Evolutionary conservation across 2,329 filamentous ascomycete species (phyloP), one percentile per base, ranked within the genome.

Genomic region (Tolypocladium cylindrosporum): DNA sequence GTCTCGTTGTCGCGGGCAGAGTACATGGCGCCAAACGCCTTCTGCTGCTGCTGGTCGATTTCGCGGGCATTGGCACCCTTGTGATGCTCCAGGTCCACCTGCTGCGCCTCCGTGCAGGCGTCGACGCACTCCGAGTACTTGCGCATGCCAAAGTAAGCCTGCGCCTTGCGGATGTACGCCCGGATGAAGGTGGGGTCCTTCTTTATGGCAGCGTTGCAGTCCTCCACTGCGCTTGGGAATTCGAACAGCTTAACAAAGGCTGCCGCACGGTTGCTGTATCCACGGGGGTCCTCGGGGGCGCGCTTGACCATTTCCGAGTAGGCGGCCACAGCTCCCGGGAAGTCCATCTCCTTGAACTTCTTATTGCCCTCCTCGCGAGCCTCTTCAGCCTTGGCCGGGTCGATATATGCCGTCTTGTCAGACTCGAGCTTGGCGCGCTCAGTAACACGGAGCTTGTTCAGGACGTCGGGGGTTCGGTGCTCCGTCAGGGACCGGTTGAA

Each of bases 221-320:
- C 95, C 54, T 91, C 85, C 43, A 99, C 86, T 1, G 94, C 95
- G 64, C 88, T 90, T 8, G 94, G 94, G 80, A 99, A 96, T 65
- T 92, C 90, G 68, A 99, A 89, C 50, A 99, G 83, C 80, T 99
- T 99, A 76, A 97, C 89, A 69, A 97, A 91, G 52, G 94, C 95
- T 5, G 94, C 94, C 8, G 94, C 94, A 66, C 94, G 91, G 82
- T 99, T 99, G 72, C 90, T 95, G 82, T 94, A 99, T 50, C 94
- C 93, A 66, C 95, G 87, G 45, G 94, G 88, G 70, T 99, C 94
- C 0, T 95, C 83, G 7, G 95, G 94, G 0, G 91, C 88, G 59
- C 94, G 91, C 83, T 97, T 97, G 74, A 89, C 89, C 92, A 97
- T 97, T 78, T 99, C 94, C 1, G 81, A 85, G 79, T 99, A 99